Evolutionary conservation across 768 basidiomycete genomes (phyloP).

Genomic region (Boletus reticuloceps): DNA sequence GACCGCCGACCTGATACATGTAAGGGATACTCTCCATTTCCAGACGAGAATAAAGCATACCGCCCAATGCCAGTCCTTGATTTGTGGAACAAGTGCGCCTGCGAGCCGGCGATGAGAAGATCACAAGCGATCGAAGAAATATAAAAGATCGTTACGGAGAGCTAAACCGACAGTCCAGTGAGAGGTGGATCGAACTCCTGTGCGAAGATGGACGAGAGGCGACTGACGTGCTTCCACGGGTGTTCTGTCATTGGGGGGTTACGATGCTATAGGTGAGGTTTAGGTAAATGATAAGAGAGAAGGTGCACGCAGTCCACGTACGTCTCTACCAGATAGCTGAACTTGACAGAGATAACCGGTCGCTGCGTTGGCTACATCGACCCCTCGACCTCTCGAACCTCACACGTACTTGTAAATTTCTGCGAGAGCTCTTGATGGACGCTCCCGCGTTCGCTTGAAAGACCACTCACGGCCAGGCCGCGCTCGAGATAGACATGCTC

Average conservation of each 20-base stretch:
- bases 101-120: constrained; percentile 33
- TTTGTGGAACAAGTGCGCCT: constrained; percentile 32
- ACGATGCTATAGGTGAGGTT: constrained; percentile 13
- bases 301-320: constrained; percentile 1
- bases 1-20: constrained; percentile 26
- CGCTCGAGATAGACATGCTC: too few relatives aligned
- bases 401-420: too few relatives aligned
- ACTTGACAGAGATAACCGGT: too few relatives aligned
- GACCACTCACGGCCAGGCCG: too few relatives aligned
- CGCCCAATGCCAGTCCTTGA: constrained; percentile 30
- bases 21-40: background rate
- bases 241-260: constrained; percentile 33
- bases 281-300: background rate
- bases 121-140: constrained; percentile 34
- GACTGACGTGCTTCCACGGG: constrained; percentile 30
- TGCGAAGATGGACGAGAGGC: background rate
- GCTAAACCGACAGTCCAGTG: constrained; percentile 9
- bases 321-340: constrained; percentile 35
- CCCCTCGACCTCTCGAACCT: too few relatives aligned
- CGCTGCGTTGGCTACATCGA: too few relatives aligned
- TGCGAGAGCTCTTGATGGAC: too few relatives aligned
- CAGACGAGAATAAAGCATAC: constrained; percentile 9
- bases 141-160: constrained; percentile 33
- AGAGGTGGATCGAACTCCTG: background rate
- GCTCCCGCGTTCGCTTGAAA: too few relatives aligned